phyloP scores from a whole-genome alignment of 495 filamentous ascomycete genomes.

The Thozetella sp. region DNA sequence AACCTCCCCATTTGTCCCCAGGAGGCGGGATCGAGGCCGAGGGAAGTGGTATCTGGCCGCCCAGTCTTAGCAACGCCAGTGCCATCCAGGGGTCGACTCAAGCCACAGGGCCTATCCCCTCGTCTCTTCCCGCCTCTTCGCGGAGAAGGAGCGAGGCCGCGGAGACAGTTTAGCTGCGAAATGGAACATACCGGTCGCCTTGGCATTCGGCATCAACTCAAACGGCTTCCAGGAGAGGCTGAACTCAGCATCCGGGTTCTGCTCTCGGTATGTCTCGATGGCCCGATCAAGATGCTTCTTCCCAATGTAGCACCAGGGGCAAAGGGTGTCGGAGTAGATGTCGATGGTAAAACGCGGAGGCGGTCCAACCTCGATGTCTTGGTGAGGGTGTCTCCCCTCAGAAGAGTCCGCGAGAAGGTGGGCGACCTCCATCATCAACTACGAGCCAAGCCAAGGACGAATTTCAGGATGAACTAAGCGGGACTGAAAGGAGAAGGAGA shows the following conservation, averaged over 20 bases:
- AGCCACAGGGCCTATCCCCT: too few species aligned
- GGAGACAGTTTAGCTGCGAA: conserved; percentile 2
- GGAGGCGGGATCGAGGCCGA: too few species aligned
- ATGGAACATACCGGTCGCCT: conserved; percentile 27
- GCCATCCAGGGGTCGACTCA: too few species aligned
- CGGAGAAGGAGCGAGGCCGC: not conserved
- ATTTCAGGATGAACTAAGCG: too few species aligned
- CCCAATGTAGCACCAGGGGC: conserved; percentile 86
- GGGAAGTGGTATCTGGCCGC: too few species aligned
- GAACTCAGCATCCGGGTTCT: conserved; percentile 63
- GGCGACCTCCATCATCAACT: not conserved
- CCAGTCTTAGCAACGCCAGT: too few species aligned
- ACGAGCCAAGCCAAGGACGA: too few species aligned
- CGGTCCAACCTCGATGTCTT: conserved; percentile 4
- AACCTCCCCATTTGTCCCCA: too few species aligned
- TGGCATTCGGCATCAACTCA: conserved; percentile 69
- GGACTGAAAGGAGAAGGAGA: too few species aligned
- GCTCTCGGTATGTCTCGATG: conserved; percentile 59
- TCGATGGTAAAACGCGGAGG: conserved; percentile 62
- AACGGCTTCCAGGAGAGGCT: conserved; percentile 73
- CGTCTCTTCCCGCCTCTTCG: too few species aligned
- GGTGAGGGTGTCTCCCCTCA: conserved; percentile 6
- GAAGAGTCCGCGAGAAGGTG: conserved; percentile 2
- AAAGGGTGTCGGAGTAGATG: conserved; percentile 77
- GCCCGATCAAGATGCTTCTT: conserved; percentile 69